Base-by-base conservation (phyloP, 257 asterid genomes). In the Primulina eburnea region DNA sequence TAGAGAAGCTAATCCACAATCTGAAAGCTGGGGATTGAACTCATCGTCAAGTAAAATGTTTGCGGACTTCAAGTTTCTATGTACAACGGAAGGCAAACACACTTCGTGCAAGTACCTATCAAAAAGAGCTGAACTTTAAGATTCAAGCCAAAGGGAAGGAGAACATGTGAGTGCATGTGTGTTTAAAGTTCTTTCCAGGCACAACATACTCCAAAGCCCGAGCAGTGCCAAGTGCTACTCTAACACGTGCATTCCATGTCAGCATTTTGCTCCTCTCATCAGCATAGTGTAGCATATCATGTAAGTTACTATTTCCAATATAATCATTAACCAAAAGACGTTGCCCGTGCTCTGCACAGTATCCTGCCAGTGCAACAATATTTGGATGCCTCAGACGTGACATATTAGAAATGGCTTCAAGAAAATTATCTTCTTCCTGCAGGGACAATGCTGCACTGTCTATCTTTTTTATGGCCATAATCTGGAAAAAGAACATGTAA, bases 51-150 rank as follows among this genome's bases (percentile, higher is more conserved):
- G 88, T 77, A 94, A 86, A 69, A 94, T 94, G 79, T 94, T 94
- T 11, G 97, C 95, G 0, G 99, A 89, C 79, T 94, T 94, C 72
- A 94, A 85, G 85, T 94, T 94, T 76, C 91, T 89, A 84, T 94
- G 99, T 69, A 90, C 90, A 81, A 94, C 89, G 8, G 92, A 88
- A 72, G 99, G 99, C 75, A 89, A 81, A 80, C 99, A 94, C 71
- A 91, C 99, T 85, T 94, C 99, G 67, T 94, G 99, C 97, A 94
- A 83, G 86, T 94, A 94, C 95, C 99, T 94, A 69, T 58, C 69
- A 75, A 67, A 74, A 37, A 35, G 65, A 65, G 65, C 52, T 60
- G 57, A 56, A 50, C 38, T 62, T 78, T 28, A 80, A 71, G 62
- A 55, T 58, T 64, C 56, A 81, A 32, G 35, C 58, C 61, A 56